Evolutionary conservation across 176 grass and related monocot genomes (phyloP).

Genomic region (Eleusine coracana): DNA sequence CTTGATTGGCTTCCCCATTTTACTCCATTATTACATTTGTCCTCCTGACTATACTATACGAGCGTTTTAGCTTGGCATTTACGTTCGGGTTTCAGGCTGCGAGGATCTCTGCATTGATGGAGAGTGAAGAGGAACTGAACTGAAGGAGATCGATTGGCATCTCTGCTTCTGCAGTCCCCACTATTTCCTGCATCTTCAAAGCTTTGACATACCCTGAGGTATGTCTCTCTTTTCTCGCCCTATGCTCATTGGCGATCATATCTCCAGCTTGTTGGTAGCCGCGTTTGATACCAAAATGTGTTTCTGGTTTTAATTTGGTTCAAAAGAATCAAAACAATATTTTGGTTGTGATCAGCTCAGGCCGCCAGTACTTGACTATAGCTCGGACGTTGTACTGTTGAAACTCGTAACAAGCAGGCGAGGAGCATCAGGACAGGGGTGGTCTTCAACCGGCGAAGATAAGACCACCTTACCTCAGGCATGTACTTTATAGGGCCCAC

Average conservation of each 20-base stretch:
- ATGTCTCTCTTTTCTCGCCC: neutral
- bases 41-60: no score
- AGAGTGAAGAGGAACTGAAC: conserved; percentile 1
- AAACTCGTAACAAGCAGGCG: no score
- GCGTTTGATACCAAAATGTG: no score
- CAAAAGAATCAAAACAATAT: no score
- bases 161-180: neutral
- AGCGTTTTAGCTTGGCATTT: no score
- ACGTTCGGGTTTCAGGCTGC: neutral
- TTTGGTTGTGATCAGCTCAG: neutral
- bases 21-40: neutral
- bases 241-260: no score
- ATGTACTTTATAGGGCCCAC: neutral
- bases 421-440: neutral
- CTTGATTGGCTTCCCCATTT: neutral
- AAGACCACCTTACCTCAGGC: neutral
- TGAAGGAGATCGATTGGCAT: conserved; percentile 1
- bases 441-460: neutral
- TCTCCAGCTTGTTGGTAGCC: no score
- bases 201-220: neutral
- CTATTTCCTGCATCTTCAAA: neutral
- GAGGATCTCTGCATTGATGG: neutral
- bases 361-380: neutral
- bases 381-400: no score
- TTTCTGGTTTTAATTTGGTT: no score